Evolutionary conservation across 345 rosid species (phyloP), one percentile per base, ranked within the genome.

Genomic region (Erodium maritimum): DNA sequence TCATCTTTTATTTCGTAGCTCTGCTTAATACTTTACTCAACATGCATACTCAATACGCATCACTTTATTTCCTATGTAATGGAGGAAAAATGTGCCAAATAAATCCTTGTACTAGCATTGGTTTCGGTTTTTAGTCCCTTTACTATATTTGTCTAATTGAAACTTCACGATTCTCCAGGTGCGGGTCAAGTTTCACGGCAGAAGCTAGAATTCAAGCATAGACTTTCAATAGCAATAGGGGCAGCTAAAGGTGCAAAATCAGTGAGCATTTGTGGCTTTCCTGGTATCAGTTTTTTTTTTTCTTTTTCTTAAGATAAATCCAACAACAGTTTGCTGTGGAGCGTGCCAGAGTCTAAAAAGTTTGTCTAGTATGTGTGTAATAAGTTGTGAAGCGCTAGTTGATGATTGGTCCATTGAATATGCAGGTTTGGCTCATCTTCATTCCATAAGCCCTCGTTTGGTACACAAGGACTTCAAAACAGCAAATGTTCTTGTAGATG

Each of bases 401-500:
- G n/a, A n/a, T n/a, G n/a, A n/a, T n/a, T n/a, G n/a, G n/a, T n/a
- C n/a, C n/a, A n/a, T n/a, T n/a, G 54, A 54, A 66, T 62, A 55
- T 80, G 73, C 74, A 87, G 95, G 91, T 64, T 67, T 84, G 56
- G 66, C 62, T 64, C 74, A 84, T 63, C 66, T 87, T 71, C 85
- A 84, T 63, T 42, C 64, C 74, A 68, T 84, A 25, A 74, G 52
- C 13, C 91, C 91, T 65, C 80, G 86, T 17, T 69, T 80, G 71
- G 61, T 77, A 48, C 95, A 87, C 77, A 78, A 71, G 73, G 79
- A 76, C 74, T 87, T 87, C 77, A 87, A 72, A 59, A 82, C 82
- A 0, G 74, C 80, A 55, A 87, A 87, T 61, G 87, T 87, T 52
- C 62, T 87, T 69, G 88, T 87, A 17, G 91, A 87, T 48, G 83